A percentile compares a stretch with the other conserved stretches of the same genome.
phyloP scores from a whole-genome alignment of 805 yeast species.

The Saccharomycopsis synnaedendra region DNA sequence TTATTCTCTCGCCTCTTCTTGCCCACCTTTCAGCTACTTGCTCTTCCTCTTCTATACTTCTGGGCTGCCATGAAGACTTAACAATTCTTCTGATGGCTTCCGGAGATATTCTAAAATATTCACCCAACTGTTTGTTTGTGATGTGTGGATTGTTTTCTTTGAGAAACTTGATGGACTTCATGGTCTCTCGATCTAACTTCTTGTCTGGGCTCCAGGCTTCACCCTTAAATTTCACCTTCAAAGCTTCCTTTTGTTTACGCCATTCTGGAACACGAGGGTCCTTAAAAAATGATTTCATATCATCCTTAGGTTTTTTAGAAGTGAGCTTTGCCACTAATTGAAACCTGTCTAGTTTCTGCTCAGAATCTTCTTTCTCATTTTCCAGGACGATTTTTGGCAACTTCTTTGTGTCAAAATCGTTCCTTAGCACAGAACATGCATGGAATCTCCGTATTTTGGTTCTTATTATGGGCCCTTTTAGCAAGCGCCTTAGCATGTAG shows the following conservation, averaged over 20 bases:
- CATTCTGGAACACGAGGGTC: conserved; percentile 42
- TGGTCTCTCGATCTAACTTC: conserved; percentile 55
- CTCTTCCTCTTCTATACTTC: conserved; percentile 35
- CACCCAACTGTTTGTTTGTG: conserved; percentile 46
- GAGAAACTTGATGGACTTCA: conserved; percentile 49
- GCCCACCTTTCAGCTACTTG: conserved; percentile 41
- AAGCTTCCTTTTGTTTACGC: conserved; percentile 56
- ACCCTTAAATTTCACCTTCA: conserved; percentile 48
- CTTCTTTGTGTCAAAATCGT: no score
- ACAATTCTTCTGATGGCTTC: conserved; percentile 75
- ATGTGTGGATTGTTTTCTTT: conserved; percentile 50
- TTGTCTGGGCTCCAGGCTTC: conserved; percentile 56
- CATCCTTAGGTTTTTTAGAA: conserved; percentile 19
- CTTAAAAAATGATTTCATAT: conserved; percentile 15
- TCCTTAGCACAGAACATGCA: no score
- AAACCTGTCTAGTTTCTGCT: conserved; percentile 2
- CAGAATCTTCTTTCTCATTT: background rate
- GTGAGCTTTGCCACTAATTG: conserved; percentile 17
- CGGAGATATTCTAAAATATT: conserved; percentile 60
- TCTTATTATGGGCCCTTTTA: no score
- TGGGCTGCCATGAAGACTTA: conserved; percentile 68
- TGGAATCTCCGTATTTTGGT: no score
- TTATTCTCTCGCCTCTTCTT: conserved; percentile 32
- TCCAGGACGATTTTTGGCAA: background rate
- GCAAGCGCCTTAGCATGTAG: no score